phyloP scores from a whole-genome alignment of 371 early-diverging fungal species.

The Mucor lusitanicus region DNA sequence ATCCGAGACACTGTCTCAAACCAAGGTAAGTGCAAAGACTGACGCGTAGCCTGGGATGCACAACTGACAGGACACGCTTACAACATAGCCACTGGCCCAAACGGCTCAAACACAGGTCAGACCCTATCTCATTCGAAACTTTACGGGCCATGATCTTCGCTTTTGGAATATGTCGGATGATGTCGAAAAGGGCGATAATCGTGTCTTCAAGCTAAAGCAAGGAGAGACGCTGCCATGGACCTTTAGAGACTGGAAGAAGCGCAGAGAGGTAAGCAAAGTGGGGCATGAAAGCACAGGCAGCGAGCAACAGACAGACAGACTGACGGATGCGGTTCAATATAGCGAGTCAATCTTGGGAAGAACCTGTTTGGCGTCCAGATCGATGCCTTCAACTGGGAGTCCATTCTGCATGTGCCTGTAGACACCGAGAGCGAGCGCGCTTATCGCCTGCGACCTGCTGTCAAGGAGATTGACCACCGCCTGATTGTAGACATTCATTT shows the following conservation, averaged over 20 bases:
- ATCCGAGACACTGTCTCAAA: slow-evolving; percentile 30
- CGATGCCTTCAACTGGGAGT: slow-evolving; percentile 72
- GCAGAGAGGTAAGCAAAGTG: slow-evolving; percentile 59
- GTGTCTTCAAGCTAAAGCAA: slow-evolving; percentile 52
- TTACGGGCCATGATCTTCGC: slow-evolving; percentile 73
- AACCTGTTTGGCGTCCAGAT: slow-evolving; percentile 74
- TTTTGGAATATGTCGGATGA: slow-evolving; percentile 76
- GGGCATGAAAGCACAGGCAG: too few relatives aligned
- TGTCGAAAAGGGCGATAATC: slow-evolving; percentile 34
- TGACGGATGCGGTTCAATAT: not conserved
- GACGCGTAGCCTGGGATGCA: too few relatives aligned
- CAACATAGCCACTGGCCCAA: slow-evolving; percentile 31
- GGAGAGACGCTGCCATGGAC: slow-evolving; percentile 72
- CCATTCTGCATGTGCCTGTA: slow-evolving; percentile 65
- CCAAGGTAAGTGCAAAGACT: slow-evolving; percentile 27
- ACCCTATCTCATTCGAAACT: slow-evolving; percentile 77
- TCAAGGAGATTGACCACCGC: slow-evolving; percentile 66
- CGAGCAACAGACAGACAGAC: too few relatives aligned
- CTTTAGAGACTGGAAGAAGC: slow-evolving; percentile 82
- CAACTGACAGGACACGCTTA: too few relatives aligned
- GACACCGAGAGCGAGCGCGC: slow-evolving; percentile 72
- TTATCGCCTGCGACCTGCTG: slow-evolving; percentile 64
- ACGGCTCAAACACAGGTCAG: slow-evolving; percentile 37
- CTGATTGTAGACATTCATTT: slow-evolving; percentile 77
- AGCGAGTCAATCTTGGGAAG: slow-evolving; percentile 34